These are phyloP conservation scores for Bjerkandera adusta DNA, from an alignment of 1,284 basidiomycete genomes.

Conservation along the genomic window DNA sequence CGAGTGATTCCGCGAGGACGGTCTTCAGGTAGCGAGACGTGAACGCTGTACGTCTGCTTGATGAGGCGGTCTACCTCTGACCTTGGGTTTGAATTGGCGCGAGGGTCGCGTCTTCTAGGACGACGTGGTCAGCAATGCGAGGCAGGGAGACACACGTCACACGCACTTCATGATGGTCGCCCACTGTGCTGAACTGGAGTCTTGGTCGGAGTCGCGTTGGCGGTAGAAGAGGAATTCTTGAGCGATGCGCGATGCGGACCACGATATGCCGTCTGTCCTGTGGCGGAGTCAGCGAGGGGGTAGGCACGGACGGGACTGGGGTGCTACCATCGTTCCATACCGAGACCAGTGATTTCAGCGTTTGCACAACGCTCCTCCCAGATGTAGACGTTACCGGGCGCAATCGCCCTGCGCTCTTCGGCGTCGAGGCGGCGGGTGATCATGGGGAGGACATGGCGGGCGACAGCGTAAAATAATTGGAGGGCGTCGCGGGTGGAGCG, in stretches of 20 bases:
- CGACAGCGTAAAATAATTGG: constrained; percentile 75
- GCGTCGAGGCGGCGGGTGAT: constrained; percentile 78
- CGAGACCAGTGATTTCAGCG: constrained; percentile 72
- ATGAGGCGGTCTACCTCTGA: constrained; percentile 45
- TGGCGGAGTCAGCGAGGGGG: constrained; percentile 1
- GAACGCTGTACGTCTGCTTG: constrained; percentile 83
- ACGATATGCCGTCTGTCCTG: constrained; percentile 73
- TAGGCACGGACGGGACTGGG: no score
- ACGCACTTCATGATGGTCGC: constrained; percentile 66
- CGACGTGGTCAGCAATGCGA: neutral
- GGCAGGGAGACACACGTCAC: neutral
- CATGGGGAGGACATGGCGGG: constrained; percentile 62
- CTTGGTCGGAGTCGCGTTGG: constrained; percentile 74
- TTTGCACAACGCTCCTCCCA: constrained; percentile 83
- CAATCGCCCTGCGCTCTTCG: constrained; percentile 50
- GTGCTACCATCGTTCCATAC: constrained; percentile 85
- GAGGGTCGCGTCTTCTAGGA: constrained; percentile 27
- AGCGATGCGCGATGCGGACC: constrained; percentile 16
- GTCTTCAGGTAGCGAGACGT: constrained; percentile 69
- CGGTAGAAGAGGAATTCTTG: constrained; percentile 83
- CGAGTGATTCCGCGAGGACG: constrained; percentile 58
- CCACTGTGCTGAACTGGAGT: constrained; percentile 67
- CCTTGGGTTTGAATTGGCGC: constrained; percentile 22
- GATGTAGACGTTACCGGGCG: constrained; percentile 75
- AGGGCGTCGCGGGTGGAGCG: constrained; percentile 75